Evolutionary conservation across 768 basidiomycete species (phyloP).

Genomic region (Tricholoma hemisulphureum): DNA sequence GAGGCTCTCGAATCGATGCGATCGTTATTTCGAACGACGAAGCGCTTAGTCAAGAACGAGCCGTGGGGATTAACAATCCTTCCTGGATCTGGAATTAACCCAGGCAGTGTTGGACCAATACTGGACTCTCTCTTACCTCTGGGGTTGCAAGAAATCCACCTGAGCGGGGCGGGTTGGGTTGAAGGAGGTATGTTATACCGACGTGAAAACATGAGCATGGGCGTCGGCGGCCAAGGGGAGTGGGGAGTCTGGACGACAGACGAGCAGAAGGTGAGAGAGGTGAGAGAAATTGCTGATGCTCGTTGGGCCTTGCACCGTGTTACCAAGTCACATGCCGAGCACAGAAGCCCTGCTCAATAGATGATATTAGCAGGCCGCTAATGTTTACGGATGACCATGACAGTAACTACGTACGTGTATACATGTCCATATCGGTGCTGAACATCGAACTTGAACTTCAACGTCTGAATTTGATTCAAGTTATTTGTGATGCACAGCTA

Average conservation of each 20-base stretch:
- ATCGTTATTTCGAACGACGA: slow-evolving; percentile 37
- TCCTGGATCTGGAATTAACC: slow-evolving; percentile 76
- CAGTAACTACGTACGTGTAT: too few relatives aligned
- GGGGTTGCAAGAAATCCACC: slow-evolving; percentile 67
- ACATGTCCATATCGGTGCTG: too few relatives aligned
- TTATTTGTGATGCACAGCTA: too few relatives aligned
- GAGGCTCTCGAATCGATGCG: slow-evolving; percentile 42
- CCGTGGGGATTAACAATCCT: slow-evolving; percentile 51
- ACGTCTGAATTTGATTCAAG: too few relatives aligned
- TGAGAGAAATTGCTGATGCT: slow-evolving; percentile 48
- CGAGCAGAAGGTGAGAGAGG: slow-evolving; percentile 47
- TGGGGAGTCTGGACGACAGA: slow-evolving; percentile 72
- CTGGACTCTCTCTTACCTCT: slow-evolving; percentile 50
- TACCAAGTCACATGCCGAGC: not conserved
- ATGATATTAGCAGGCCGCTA: too few relatives aligned
- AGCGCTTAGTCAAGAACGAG: slow-evolving; percentile 35
- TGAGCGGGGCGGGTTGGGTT: slow-evolving; percentile 70
- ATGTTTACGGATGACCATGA: too few relatives aligned
- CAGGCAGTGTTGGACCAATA: slow-evolving; percentile 47
- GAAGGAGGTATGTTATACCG: slow-evolving; percentile 52
- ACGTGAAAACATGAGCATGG: slow-evolving; percentile 68
- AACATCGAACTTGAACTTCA: too few relatives aligned
- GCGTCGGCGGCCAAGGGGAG: slow-evolving; percentile 48
- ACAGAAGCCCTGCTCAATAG: not conserved
- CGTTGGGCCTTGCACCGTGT: slow-evolving; percentile 27